Conservation (phyloP, 2,329 filamentous ascomycete genomes). For the Chrysoporthe austroafricana region DNA sequence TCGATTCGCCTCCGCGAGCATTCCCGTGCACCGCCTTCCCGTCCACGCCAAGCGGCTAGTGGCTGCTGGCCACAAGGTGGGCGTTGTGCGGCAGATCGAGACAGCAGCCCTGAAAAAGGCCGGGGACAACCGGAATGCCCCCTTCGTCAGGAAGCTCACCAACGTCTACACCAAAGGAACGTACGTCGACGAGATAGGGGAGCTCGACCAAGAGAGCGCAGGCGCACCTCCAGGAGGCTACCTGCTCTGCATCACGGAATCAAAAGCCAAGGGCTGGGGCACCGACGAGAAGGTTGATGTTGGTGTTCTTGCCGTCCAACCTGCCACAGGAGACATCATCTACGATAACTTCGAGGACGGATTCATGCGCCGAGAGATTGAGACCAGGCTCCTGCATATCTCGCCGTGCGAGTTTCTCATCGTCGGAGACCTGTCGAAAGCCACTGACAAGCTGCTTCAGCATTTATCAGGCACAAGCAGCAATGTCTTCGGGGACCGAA, state of each 20-base stretch:
- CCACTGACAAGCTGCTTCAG: conserved; percentile 88
- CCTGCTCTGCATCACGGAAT: conserved; percentile 88
- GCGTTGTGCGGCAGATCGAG: conserved; percentile 91
- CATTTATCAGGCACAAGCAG: conserved; percentile 88
- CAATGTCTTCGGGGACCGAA: conserved; percentile 90
- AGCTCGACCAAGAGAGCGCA: conserved; percentile 58
- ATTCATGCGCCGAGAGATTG: conserved; percentile 95
- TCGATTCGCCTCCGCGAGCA: conserved; percentile 92
- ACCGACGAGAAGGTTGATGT: conserved; percentile 94
- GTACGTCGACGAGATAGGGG: conserved; percentile 91
- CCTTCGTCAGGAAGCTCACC: conserved; percentile 90
- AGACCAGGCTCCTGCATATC: conserved; percentile 93
- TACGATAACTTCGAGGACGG: conserved; percentile 96
- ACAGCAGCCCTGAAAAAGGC: conserved; percentile 95
- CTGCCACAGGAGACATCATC: conserved; percentile 92
- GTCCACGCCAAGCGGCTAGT: conserved; percentile 95
- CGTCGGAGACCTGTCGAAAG: conserved; percentile 85
- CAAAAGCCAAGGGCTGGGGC: conserved; percentile 74
- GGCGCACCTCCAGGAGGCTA: conserved; percentile 75
- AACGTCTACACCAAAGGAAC: conserved; percentile 98
- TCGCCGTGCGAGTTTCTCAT: conserved; percentile 94
- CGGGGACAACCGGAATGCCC: conserved; percentile 90
- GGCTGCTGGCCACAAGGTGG: conserved; percentile 91
- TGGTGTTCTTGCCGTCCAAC: conserved; percentile 91
- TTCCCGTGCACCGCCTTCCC: conserved; percentile 86